phyloP scores from a whole-genome alignment of 2,329 filamentous ascomycete species.

The Xylariaceae sp. region DNA sequence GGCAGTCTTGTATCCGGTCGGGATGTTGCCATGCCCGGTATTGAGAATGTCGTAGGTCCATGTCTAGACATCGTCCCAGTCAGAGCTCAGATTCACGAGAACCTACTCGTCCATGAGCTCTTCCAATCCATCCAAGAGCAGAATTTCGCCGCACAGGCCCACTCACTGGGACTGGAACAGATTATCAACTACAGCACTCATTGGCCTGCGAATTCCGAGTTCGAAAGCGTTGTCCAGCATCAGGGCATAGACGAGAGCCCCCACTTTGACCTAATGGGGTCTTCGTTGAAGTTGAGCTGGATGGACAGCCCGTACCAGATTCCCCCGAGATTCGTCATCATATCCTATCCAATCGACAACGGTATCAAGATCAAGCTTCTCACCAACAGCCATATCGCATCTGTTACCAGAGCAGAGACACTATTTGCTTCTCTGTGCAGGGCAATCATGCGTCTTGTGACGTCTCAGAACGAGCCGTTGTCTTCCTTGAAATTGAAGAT shows the following conservation, averaged over 20 bases:
- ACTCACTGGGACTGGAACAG: neutral
- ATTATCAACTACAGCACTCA: slow-evolving; percentile 1
- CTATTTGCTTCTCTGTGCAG: too few species aligned
- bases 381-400: too few species aligned
- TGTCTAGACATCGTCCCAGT: neutral
- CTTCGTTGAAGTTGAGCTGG: too few species aligned
- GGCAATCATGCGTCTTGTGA: too few species aligned
- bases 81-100: neutral
- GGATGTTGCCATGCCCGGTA: neutral
- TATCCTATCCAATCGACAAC: too few species aligned
- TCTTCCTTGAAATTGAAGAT: too few species aligned
- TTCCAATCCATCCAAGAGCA: slow-evolving; percentile 11
- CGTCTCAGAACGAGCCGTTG: too few species aligned
- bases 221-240: slow-evolving; percentile 2
- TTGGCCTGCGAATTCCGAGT: slow-evolving; percentile 2
- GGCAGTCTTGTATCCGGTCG: neutral
- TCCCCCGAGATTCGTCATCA: too few species aligned
- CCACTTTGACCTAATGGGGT: too few species aligned
- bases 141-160: neutral
- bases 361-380: too few species aligned
- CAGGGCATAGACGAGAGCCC: slow-evolving; percentile 4
- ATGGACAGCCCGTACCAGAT: too few species aligned
- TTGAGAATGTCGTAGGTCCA: neutral
- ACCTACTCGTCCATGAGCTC: neutral
- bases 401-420: too few species aligned